Conservation (phyloP, 2,329 filamentous ascomycete species). For the Periconia sp. region DNA sequence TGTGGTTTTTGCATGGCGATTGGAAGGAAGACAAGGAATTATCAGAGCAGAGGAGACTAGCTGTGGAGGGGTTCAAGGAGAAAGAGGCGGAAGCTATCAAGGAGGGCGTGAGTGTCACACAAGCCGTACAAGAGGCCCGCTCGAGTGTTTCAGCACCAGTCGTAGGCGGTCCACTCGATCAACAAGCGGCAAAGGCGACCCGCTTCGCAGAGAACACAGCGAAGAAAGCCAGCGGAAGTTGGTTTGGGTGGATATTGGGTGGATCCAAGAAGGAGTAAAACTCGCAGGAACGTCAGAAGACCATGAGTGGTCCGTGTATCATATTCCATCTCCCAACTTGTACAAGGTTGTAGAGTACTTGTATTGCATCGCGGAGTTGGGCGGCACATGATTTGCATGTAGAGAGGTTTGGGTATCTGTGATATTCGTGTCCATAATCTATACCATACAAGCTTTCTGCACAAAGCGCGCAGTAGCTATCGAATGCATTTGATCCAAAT, state of each 20-base stretch:
- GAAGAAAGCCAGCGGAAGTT: conserved; percentile 44
- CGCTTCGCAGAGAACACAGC: conserved; percentile 41
- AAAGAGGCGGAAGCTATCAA: conserved; percentile 27
- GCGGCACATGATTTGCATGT: conserved; percentile 25
- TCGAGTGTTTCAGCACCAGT: conserved; percentile 24
- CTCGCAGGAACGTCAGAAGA: not conserved
- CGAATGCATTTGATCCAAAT: not conserved
- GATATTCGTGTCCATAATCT: conserved; percentile 32
- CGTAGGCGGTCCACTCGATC: conserved; percentile 54
- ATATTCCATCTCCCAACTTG: conserved; percentile 37
- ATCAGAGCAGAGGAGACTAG: conserved; percentile 40
- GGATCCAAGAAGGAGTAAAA: conserved; percentile 42
- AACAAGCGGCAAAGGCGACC: conserved; percentile 49
- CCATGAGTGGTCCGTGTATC: conserved; percentile 32
- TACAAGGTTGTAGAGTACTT: conserved; percentile 42
- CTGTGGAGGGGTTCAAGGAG: conserved; percentile 37
- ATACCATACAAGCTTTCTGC: conserved; percentile 6
- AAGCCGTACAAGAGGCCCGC: conserved; percentile 42
- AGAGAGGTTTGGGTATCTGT: conserved; percentile 32
- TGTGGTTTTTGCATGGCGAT: conserved; percentile 45
- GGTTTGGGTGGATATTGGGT: conserved; percentile 53
- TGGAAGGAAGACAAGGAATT: conserved; percentile 46
- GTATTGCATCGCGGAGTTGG: conserved; percentile 41
- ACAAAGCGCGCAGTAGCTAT: not conserved
- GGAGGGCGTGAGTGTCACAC: conserved; percentile 28